Evolutionary conservation across 108 stramenopile species (phyloP).

Genomic region (Aureococcus anophagefferens): DNA sequence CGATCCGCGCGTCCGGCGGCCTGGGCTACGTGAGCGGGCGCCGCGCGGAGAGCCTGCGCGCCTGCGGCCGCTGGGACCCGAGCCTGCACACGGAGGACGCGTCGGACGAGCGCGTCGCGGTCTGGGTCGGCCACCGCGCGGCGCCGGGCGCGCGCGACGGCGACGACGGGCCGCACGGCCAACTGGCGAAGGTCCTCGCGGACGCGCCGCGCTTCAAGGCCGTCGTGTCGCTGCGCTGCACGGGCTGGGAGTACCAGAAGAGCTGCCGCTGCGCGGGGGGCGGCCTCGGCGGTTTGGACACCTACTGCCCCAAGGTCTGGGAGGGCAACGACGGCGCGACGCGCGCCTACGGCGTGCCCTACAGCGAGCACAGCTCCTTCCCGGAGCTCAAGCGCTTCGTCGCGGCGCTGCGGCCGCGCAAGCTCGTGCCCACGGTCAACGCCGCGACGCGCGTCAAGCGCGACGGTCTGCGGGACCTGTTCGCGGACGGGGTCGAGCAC

Average conservation of each 20-base stretch:
- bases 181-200: neutral
- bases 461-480: neutral
- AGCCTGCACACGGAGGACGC: neutral
- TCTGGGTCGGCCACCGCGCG: slow-evolving; percentile 1
- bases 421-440: neutral
- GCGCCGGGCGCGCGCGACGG: neutral
- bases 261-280: too few relatives aligned
- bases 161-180: neutral
- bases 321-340: neutral
- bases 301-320: neutral
- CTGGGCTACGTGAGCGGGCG: neutral
- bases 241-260: neutral
- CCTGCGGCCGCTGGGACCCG: neutral
- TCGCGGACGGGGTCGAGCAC: neutral
- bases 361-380: neutral
- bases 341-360: neutral
- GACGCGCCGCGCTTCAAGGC: neutral
- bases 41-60: neutral
- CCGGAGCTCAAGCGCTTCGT: neutral
- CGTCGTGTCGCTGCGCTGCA: neutral
- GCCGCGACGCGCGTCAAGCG: neutral
- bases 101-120: neutral
- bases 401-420: neutral
- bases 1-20: neutral
- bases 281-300: too few relatives aligned